A percentile compares a stretch with the other conserved stretches of the same genome.
phyloP scores from a whole-genome alignment of 371 early-diverging fungal genomes.

The Zopfochytrium polystomum region DNA sequence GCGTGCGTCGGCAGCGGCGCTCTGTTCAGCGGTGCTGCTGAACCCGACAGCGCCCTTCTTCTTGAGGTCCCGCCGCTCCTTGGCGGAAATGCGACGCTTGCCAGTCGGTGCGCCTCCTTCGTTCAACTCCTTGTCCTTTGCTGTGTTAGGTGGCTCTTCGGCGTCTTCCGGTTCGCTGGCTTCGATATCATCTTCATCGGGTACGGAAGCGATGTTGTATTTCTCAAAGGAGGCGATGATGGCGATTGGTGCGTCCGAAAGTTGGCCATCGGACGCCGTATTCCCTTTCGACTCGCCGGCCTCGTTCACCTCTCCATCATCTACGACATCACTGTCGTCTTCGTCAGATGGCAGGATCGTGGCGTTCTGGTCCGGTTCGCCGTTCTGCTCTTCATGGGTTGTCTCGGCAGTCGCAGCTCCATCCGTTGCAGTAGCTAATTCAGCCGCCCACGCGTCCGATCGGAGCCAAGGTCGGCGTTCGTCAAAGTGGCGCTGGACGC shows the following conservation, averaged over 20 bases:
- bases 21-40: not conserved
- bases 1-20: not conserved
- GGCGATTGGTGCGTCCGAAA: too few relatives aligned
- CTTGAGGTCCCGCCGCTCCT: conserved; percentile 71
- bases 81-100: conserved; percentile 61
- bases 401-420: not conserved
- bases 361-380: not conserved
- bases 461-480: conserved; percentile 68
- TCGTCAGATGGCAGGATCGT: too few relatives aligned
- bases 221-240: too few relatives aligned
- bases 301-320: too few relatives aligned
- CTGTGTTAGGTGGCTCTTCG: too few relatives aligned
- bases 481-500: conserved; percentile 37
- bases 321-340: too few relatives aligned
- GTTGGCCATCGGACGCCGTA: too few relatives aligned
- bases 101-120: not conserved
- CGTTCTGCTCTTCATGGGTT: not conserved
- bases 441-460: conserved; percentile 5
- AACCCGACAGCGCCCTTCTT: conserved; percentile 38
- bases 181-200: too few relatives aligned
- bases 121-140: too few relatives aligned
- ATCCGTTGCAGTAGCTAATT: not conserved
- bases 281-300: too few relatives aligned
- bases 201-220: too few relatives aligned
- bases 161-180: too few relatives aligned